Evolutionary conservation across 345 rosid species (phyloP).

Genomic region (Moricandia arvensis): DNA sequence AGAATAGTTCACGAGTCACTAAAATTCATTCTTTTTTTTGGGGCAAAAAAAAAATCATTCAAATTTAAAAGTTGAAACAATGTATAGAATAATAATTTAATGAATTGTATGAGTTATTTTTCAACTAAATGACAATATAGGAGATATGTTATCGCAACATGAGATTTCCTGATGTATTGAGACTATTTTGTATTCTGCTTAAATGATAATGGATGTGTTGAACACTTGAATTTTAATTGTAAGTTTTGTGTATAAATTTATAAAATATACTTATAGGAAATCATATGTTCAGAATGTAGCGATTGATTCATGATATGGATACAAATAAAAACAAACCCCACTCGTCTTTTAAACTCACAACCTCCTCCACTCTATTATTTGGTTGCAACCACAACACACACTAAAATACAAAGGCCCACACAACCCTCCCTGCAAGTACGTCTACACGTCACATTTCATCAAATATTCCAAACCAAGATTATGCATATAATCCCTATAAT

Average conservation of each 20-base stretch:
- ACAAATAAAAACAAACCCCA: constrained; percentile 13
- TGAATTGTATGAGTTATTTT: not conserved
- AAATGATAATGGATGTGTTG: not conserved
- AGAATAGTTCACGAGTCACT: not conserved
- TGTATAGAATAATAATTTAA: not conserved
- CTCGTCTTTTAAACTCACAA: constrained; percentile 25
- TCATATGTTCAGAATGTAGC: not conserved
- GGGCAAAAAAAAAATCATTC: not conserved
- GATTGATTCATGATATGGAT: constrained; percentile 4
- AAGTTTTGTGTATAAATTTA: too few species aligned
- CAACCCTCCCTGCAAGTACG: constrained; percentile 21
- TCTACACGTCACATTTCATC: constrained; percentile 34
- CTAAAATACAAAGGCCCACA: constrained; percentile 28
- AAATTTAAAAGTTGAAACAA: not conserved
- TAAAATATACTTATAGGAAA: not conserved
- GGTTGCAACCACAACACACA: constrained; percentile 30
- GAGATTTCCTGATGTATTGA: constrained; percentile 16
- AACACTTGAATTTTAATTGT: not conserved
- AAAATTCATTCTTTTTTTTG: not conserved
- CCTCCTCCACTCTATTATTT: constrained; percentile 31
- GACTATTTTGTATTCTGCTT: constrained; percentile 1
- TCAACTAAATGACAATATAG: constrained; percentile 4
- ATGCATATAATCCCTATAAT: constrained; percentile 17
- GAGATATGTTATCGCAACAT: constrained; percentile 18
- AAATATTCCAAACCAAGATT: constrained; percentile 17